A percentile compares a stretch with the other conserved stretches of the same genome.
Evolutionary conservation across 257 asterid species (phyloP).

Genomic region (Nyctanthes arbortristis): DNA sequence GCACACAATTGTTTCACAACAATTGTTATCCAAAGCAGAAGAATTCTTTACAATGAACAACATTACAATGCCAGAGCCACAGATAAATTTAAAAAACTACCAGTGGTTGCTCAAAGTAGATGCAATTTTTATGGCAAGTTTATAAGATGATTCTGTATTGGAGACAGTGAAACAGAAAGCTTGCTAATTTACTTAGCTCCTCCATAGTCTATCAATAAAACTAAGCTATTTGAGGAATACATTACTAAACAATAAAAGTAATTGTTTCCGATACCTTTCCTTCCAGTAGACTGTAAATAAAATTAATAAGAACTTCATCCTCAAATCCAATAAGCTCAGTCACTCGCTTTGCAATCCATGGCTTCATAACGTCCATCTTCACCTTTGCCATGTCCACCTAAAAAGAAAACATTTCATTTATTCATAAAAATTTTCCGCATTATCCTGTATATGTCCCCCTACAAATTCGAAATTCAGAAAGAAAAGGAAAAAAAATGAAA

Average conservation of each 20-base stretch:
- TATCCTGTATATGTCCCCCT: neutral
- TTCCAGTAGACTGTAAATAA: constrained; percentile 84
- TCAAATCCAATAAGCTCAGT: constrained; percentile 98
- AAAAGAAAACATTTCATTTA: neutral
- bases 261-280: constrained; percentile 60
- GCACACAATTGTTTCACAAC: constrained; percentile 34
- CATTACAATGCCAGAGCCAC: neutral
- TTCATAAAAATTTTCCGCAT: neutral
- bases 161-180: constrained; percentile 3
- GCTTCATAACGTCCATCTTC: constrained; percentile 92
- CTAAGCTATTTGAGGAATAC: neutral
- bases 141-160: neutral
- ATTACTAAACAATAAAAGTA: neutral
- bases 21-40: constrained; percentile 12
- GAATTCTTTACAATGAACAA: neutral
- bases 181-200: constrained; percentile 8
- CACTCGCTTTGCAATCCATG: constrained; percentile 96
- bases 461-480: constrained; percentile 3
- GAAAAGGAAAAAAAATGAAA: constrained; percentile 5
- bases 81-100: neutral
- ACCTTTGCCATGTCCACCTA: constrained; percentile 95
- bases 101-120: neutral
- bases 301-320: constrained; percentile 97
- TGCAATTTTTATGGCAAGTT: constrained; percentile 8
- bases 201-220: constrained; percentile 19